These are phyloP conservation scores for Mucor mucedo DNA, from an alignment of 371 early-diverging fungal species.

Conservation along the genomic window DNA sequence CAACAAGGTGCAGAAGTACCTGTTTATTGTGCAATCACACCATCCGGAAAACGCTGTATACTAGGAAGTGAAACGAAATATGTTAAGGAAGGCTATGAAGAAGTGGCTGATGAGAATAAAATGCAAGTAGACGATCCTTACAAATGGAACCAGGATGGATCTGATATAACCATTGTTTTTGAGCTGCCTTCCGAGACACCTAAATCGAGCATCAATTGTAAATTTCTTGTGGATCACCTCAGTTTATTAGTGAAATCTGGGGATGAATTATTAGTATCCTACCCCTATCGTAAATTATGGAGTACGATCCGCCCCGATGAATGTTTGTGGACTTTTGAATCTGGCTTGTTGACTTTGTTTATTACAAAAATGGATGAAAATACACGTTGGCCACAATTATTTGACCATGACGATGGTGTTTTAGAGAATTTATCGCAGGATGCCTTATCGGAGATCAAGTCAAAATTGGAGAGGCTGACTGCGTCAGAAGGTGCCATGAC, in stretches of 20 bases:
- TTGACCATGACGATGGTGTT: slow-evolving; percentile 72
- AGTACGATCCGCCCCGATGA: slow-evolving; percentile 62
- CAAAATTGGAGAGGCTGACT: slow-evolving; percentile 72
- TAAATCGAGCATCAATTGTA: slow-evolving; percentile 61
- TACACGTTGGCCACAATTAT: slow-evolving; percentile 81
- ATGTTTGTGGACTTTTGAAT: slow-evolving; percentile 78
- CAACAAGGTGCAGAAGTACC: slow-evolving; percentile 70
- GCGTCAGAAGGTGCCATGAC: slow-evolving; percentile 12
- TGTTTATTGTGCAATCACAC: slow-evolving; percentile 60
- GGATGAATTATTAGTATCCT: slow-evolving; percentile 23
- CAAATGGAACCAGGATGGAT: slow-evolving; percentile 74
- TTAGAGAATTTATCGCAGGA: slow-evolving; percentile 74
- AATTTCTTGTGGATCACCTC: slow-evolving; percentile 53
- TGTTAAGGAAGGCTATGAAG: slow-evolving; percentile 5
- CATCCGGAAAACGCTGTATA: slow-evolving; percentile 52
- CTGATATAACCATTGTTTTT: slow-evolving; percentile 71
- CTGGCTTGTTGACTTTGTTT: slow-evolving; percentile 65
- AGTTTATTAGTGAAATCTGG: slow-evolving; percentile 48
- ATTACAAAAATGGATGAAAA: slow-evolving; percentile 65
- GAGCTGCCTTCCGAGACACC: slow-evolving; percentile 57
- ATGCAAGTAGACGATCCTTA: slow-evolving; percentile 53
- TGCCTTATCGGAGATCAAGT: slow-evolving; percentile 63
- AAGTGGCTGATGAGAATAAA: background rate
- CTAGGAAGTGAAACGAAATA: slow-evolving; percentile 56
- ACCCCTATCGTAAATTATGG: slow-evolving; percentile 46